phyloP scores from a whole-genome alignment of 148 eudicot species.

The Camellia granthamiana region DNA sequence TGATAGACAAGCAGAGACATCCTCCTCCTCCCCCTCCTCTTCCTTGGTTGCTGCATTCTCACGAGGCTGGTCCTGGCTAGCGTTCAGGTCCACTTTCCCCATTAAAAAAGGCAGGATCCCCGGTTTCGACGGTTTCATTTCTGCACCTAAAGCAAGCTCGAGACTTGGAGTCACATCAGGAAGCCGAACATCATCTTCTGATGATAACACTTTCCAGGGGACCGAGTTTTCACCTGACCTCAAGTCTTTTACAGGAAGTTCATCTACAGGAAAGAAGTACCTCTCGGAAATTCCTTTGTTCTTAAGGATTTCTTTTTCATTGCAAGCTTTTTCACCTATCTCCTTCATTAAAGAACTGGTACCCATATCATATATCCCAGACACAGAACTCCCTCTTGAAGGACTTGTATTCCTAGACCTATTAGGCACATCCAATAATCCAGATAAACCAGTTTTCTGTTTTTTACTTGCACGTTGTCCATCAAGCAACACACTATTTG shows the following conservation, averaged over 20 bases:
- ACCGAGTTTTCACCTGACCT: not conserved
- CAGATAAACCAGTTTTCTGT: not conserved
- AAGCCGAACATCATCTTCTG: not conserved
- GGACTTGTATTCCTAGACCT: not conserved
- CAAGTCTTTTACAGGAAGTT: not conserved
- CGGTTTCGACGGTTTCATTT: constrained; percentile 36
- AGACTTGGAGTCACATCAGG: constrained; percentile 36
- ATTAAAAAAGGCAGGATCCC: constrained; percentile 32
- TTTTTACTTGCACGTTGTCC: not conserved
- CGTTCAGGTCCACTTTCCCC: constrained; percentile 36
- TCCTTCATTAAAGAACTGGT: too few relatives aligned
- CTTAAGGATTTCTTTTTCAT: too few relatives aligned
- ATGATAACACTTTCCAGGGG: not conserved
- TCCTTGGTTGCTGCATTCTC: constrained; percentile 26
- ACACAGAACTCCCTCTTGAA: not conserved
- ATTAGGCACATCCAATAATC: too few relatives aligned
- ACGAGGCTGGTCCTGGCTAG: constrained; percentile 14
- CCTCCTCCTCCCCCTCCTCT: constrained; percentile 46
- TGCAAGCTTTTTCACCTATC: too few relatives aligned
- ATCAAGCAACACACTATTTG: not conserved
- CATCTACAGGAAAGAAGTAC: not conserved
- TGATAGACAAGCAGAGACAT: constrained; percentile 57
- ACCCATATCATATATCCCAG: too few relatives aligned
- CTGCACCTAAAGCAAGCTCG: constrained; percentile 77
- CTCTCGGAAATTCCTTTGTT: not conserved